Evolutionary conservation across 176 grass and related monocot species (phyloP), one percentile per base, ranked within the genome.

Genomic region (Canna indica): DNA sequence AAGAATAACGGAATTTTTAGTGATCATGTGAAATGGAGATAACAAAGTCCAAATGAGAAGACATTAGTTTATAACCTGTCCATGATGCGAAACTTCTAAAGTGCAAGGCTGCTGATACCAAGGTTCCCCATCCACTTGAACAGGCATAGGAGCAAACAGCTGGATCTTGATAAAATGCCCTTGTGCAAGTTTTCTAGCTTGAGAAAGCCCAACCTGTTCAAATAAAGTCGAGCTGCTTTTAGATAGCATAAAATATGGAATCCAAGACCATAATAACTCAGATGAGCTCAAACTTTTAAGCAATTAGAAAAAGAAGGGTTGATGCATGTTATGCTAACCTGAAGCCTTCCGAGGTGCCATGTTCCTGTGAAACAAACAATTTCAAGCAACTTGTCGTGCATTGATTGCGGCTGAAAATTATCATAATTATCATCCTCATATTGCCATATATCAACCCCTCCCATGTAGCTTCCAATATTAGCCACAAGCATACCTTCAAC

Each of bases 371-470:
- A 90, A 76, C 84, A 87, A 65, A 95, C 91, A 62, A 90, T 84
- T 77, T 95, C 91, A 39, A 95, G 82, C 84, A 83, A 90, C 77
- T 79, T 90, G 79, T 95, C 91, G 74, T 95, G 91, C 91, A 90
- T 95, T 44, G 77, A 87, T 44, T 90, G 87, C 69, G 84, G 82
- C 52, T 67, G 76, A 67, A 85, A 90, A 76, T 42, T 58, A 30
- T 90, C 81, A 11, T 73, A 90, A 25, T 54, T 39, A 80, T 87
- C 85, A 31, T 95, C 80, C 39, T 82, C 84, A n/a, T 87, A 87
- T 76, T 95, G 86, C 91, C 87, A 95, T 35, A 95, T 70, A 74
- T 90, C 91, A 76, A 90, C 91, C n/a, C 91, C 91, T 90, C 91
- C 91, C 91, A 95, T 95, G 77, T 95, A 95, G 56, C 91, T 95